Percentiles rank a stretch among this genome's conserved stretches.
These are phyloP conservation scores for Leucoagaricus sp. DNA, from an alignment of 1,284 basidiomycete species.

Conservation along the genomic window DNA sequence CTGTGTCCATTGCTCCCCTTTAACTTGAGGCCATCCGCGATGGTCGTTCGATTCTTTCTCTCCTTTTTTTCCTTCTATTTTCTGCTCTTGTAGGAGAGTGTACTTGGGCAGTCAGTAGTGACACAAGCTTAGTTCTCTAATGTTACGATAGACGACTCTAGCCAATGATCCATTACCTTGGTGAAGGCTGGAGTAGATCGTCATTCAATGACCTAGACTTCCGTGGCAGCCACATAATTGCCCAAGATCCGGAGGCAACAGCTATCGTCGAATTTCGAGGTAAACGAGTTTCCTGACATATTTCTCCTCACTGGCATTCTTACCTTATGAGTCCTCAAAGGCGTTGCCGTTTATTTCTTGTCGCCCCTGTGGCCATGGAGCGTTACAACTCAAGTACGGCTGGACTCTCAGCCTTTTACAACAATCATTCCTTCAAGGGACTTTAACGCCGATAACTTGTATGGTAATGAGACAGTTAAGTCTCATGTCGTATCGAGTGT, in stretches of 20 bases:
- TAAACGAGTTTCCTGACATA: too few species aligned
- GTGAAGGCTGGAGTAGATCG: constrained; percentile 28
- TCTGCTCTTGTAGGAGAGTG: not conserved
- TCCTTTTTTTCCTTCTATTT: constrained; percentile 6
- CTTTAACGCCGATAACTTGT: constrained; percentile 26
- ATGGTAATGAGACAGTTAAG: constrained; percentile 1
- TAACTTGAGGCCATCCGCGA: constrained; percentile 10
- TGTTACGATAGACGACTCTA: constrained; percentile 38
- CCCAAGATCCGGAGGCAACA: constrained; percentile 33
- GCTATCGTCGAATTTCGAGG: constrained; percentile 40
- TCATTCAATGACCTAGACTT: constrained; percentile 30
- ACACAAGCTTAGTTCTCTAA: constrained; percentile 30
- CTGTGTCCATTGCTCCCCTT: not conserved
- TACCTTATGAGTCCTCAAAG: constrained; percentile 27
- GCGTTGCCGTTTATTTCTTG: constrained; percentile 38
- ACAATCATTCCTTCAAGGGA: constrained; percentile 38
- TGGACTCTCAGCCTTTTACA: constrained; percentile 29
- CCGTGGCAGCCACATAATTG: constrained; percentile 38
- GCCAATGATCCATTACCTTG: constrained; percentile 28
- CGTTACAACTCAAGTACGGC: constrained; percentile 35
- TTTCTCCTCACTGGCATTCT: too few species aligned
- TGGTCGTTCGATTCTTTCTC: constrained; percentile 8
- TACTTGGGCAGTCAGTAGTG: not conserved
- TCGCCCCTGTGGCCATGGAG: constrained; percentile 40
- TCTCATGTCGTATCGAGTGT: not conserved